A percentile compares a stretch with the other conserved stretches of the same genome.
These are phyloP conservation scores for Auricularia sp. DNA, from an alignment of 768 basidiomycete species.

Conservation along the genomic window DNA sequence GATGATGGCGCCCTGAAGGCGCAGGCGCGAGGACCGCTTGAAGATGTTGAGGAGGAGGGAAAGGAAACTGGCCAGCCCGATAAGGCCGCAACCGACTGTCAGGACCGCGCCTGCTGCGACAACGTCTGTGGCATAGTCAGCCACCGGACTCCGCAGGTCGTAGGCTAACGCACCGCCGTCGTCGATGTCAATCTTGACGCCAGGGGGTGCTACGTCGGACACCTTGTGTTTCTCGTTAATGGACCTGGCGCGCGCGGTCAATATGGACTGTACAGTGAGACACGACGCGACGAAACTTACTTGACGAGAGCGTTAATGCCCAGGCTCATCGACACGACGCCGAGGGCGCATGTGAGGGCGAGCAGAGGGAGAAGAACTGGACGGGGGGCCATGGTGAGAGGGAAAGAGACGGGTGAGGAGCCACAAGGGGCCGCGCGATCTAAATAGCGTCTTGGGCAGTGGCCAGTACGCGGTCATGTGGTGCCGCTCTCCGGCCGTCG, in stretches of 20 bases:
- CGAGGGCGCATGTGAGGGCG: neutral
- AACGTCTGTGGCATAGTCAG: neutral
- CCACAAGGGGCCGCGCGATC: neutral
- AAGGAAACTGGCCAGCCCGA: neutral
- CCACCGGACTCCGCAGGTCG: neutral
- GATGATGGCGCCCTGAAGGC: neutral
- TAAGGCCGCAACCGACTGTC: neutral
- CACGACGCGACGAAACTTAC: neutral
- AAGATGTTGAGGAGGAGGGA: neutral
- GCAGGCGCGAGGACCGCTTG: neutral
- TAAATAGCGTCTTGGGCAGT: neutral
- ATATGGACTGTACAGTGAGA: neutral
- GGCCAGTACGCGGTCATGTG: too few relatives aligned
- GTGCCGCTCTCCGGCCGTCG: too few relatives aligned
- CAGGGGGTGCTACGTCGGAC: neutral
- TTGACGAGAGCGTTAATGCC: neutral
- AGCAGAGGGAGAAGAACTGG: neutral
- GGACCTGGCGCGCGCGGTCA: neutral
- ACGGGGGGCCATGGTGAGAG: neutral
- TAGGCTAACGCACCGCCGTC: neutral
- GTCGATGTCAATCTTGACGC: neutral
- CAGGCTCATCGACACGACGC: neutral
- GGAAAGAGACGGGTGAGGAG: neutral
- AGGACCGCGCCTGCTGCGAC: neutral
- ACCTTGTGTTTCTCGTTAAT: neutral